Evolutionary conservation across 768 basidiomycete species (phyloP), one percentile per base, ranked within the genome.

Genomic region (Pisolithus albus): DNA sequence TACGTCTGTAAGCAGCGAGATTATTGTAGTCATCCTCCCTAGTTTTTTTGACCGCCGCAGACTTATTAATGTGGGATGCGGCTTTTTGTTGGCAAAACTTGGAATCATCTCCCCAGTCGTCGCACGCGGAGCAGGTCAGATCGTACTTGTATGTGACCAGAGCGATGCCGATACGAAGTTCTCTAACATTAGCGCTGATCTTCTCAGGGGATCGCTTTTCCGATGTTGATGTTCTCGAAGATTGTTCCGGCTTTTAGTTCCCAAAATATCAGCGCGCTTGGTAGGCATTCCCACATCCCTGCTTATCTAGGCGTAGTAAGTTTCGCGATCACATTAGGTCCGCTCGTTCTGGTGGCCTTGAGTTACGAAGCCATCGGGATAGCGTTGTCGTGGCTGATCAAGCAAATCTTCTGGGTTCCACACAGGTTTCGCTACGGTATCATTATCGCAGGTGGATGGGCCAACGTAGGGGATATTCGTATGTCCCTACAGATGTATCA

Each of bases 351-450:
- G 11, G 66, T 86, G n/a, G 81, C 78, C 0, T 24, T 84, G 0
- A 47, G 83, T 4, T 88, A 89, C 55, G 76, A 83, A 52, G 59
- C 59, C 2, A 64, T 84, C 5, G 84, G 88, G 7, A 61, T 81
- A 8, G 34, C 64, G 7, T 71, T 83, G 21, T 79, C 81, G 0
- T 82, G 74, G 71, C 44, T 77, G n/a, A 66, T 81, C 49, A 78
- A 77, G 46, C 76, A 78, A 54, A 57, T 84, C 46, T 88, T 84
- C 59, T 88, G 86, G 80, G 85, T 89, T 2, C 88, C 88, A 1
- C 83, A 86, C 59, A 75, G 84, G 24, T 88, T 89, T 60, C 72
- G 86, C 44, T 79, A 82, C 58, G 88, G 86, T 0, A 73, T 89
- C 21, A 59, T 88, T 0, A 78, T 79, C 3, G 84, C 86, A 0